These are phyloP conservation scores for Rhizopus delemar DNA, from an alignment of 371 early-diverging fungal species.

Conservation along the genomic window DNA sequence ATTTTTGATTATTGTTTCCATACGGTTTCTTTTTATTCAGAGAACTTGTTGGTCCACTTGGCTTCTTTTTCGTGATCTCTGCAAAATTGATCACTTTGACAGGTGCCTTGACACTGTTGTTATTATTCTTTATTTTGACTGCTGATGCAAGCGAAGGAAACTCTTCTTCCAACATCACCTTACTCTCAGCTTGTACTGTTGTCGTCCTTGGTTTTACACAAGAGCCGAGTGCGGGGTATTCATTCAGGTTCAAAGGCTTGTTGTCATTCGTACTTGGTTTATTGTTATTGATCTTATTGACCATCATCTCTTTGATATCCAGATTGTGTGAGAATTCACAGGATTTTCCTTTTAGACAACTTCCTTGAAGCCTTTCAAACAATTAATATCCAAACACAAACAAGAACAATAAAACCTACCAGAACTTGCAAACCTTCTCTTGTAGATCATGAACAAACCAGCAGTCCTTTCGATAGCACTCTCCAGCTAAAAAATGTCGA, in stretches of 20 bases:
- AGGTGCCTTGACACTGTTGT: background rate
- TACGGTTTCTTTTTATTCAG: background rate
- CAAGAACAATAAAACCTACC: slow-evolving; percentile 38
- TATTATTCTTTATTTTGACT: slow-evolving; percentile 23
- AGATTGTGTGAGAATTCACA: slow-evolving; percentile 69
- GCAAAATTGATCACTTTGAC: slow-evolving; percentile 36
- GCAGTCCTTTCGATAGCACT: slow-evolving; percentile 77
- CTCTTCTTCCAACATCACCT: slow-evolving; percentile 25
- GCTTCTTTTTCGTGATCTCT: slow-evolving; percentile 37
- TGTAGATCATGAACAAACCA: slow-evolving; percentile 82
- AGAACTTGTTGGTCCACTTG: slow-evolving; percentile 11
- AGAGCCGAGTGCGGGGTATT: slow-evolving; percentile 33
- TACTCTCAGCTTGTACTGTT: background rate
- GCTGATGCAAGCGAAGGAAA: slow-evolving; percentile 41
- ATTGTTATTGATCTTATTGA: slow-evolving; percentile 29
- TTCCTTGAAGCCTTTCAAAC: slow-evolving; percentile 57
- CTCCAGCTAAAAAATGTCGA: slow-evolving; percentile 74
- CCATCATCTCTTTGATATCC: slow-evolving; percentile 44
- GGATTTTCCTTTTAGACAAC: slow-evolving; percentile 67
- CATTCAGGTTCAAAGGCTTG: slow-evolving; percentile 21
- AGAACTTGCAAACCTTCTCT: slow-evolving; percentile 73
- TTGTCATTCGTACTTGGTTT: slow-evolving; percentile 5
- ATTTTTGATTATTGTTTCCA: background rate
- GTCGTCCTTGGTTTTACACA: background rate
- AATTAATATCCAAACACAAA: slow-evolving; percentile 1